phyloP scores from a whole-genome alignment of 768 basidiomycete genomes.

The Boletales sp. region DNA sequence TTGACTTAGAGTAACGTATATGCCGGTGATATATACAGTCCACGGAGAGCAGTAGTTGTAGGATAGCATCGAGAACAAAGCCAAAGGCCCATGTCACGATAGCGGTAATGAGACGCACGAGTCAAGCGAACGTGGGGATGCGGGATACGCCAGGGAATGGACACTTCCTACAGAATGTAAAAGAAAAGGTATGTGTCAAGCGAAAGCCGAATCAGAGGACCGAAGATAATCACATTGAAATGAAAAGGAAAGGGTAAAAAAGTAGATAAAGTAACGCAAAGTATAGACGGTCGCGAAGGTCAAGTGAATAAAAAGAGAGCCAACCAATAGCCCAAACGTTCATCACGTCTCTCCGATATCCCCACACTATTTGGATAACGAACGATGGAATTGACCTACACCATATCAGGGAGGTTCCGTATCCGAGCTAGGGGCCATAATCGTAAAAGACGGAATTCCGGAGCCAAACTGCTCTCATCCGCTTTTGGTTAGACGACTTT shows the following conservation, averaged over 20 bases:
- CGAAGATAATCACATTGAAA: slow-evolving; percentile 26
- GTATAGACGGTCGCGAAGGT: slow-evolving; percentile 29
- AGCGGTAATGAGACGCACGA: slow-evolving; percentile 29
- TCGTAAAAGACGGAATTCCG: slow-evolving; percentile 31
- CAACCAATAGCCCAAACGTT: slow-evolving; percentile 63
- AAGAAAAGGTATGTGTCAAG: slow-evolving; percentile 24
- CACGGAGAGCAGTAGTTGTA: slow-evolving; percentile 6
- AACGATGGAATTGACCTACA: slow-evolving; percentile 1
- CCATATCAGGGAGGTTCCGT: slow-evolving; percentile 6
- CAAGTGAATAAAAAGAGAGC: slow-evolving; percentile 49
- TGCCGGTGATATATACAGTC: slow-evolving; percentile 21
- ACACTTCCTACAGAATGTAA: slow-evolving; percentile 19
- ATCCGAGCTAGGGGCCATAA: slow-evolving; percentile 3
- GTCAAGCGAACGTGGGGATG: slow-evolving; percentile 29
- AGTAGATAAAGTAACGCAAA: slow-evolving; percentile 28
- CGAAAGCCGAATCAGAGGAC: slow-evolving; percentile 31
- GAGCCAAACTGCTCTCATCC: slow-evolving; percentile 47
- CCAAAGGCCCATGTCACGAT: slow-evolving; percentile 19
- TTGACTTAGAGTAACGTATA: slow-evolving; percentile 13
- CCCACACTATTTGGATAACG: slow-evolving; percentile 1
- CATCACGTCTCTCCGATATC: slow-evolving; percentile 16
- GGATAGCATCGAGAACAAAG: slow-evolving; percentile 25
- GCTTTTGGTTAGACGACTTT: slow-evolving; percentile 31
- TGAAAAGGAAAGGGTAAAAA: slow-evolving; percentile 18
- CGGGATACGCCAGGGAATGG: slow-evolving; percentile 19